Conservation (phyloP, 257 asterid genomes). For the Salvia rosmarinus region DNA sequence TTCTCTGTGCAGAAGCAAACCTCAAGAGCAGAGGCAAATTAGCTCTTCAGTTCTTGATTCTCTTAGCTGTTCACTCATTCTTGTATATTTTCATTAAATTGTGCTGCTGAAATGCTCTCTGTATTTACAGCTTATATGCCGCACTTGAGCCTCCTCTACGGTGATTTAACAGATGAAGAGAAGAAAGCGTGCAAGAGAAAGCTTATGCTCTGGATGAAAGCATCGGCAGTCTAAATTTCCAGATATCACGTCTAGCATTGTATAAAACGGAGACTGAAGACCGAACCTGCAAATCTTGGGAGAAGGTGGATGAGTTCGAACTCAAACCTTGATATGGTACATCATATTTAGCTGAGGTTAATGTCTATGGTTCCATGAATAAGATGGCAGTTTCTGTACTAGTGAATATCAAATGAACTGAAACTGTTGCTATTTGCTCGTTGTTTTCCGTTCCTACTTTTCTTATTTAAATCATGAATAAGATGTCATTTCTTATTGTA, state of each 20-base stretch:
- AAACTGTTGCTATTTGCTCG: neutral
- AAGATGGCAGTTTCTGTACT: slow-evolving; percentile 18
- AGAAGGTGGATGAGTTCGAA: slow-evolving; percentile 64
- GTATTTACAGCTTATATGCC: slow-evolving; percentile 86
- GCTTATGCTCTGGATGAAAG: slow-evolving; percentile 62
- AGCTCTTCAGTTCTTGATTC: too few relatives aligned
- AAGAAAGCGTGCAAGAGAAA: slow-evolving; percentile 75
- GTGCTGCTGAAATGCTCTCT: neutral
- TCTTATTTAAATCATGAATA: neutral
- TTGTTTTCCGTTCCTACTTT: neutral
- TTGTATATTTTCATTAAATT: too few relatives aligned
- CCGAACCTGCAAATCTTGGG: slow-evolving; percentile 88
- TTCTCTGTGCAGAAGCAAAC: too few relatives aligned
- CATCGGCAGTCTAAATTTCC: slow-evolving; percentile 57
- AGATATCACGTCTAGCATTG: slow-evolving; percentile 68
- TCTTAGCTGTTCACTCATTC: too few relatives aligned
- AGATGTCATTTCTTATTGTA: neutral
- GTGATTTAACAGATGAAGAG: slow-evolving; percentile 69
- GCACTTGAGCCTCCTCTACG: slow-evolving; percentile 88
- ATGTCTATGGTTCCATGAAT: slow-evolving; percentile 30
- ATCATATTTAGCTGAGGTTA: neutral
- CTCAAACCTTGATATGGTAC: slow-evolving; percentile 38
- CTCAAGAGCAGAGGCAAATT: too few relatives aligned
- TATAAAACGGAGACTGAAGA: slow-evolving; percentile 82
- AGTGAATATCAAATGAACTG: slow-evolving; percentile 18